A percentile compares a stretch with the other conserved stretches of the same genome.
These are phyloP conservation scores for Neoboletus subvelutipes DNA, from an alignment of 768 basidiomycete genomes.

Conservation along the genomic window DNA sequence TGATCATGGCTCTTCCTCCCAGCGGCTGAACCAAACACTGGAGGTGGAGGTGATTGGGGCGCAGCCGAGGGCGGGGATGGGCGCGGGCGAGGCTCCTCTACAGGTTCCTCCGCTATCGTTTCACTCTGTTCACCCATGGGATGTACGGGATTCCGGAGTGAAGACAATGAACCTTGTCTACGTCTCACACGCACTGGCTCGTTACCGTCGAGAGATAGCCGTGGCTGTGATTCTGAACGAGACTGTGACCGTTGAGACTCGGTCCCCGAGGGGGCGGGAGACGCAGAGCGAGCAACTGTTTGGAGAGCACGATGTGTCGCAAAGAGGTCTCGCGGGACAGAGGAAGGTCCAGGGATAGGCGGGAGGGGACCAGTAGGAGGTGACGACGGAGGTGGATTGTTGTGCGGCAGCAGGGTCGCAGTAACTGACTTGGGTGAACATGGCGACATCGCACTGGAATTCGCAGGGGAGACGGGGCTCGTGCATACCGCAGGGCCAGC, in stretches of 20 bases:
- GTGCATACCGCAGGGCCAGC: slow-evolving; percentile 1
- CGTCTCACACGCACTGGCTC: slow-evolving; percentile 15
- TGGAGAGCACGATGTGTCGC: slow-evolving; percentile 38
- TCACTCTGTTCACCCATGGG: slow-evolving; percentile 9
- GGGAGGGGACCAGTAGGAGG: slow-evolving; percentile 63
- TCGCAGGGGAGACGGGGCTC: background rate
- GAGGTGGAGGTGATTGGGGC: slow-evolving; percentile 2
- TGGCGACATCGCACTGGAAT: slow-evolving; percentile 10
- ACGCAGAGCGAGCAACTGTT: slow-evolving; percentile 19
- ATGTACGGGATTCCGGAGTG: slow-evolving; percentile 25
- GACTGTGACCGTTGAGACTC: slow-evolving; percentile 21
- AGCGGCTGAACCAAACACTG: slow-evolving; percentile 5
- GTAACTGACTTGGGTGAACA: slow-evolving; percentile 15
- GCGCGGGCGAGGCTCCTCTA: background rate
- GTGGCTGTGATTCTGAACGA: slow-evolving; percentile 17
- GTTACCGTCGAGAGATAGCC: slow-evolving; percentile 16
- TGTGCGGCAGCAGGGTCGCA: slow-evolving; percentile 4
- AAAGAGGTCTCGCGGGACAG: slow-evolving; percentile 49
- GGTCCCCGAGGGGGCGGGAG: slow-evolving; percentile 22
- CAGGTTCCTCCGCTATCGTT: slow-evolving; percentile 22
- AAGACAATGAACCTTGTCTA: slow-evolving; percentile 31
- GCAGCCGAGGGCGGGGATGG: background rate
- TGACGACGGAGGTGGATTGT: slow-evolving; percentile 56
- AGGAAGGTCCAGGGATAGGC: slow-evolving; percentile 62
- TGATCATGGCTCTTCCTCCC: slow-evolving; percentile 10